Conservation (phyloP, 305 asterid genomes). For the Solanum chacoense region DNA sequence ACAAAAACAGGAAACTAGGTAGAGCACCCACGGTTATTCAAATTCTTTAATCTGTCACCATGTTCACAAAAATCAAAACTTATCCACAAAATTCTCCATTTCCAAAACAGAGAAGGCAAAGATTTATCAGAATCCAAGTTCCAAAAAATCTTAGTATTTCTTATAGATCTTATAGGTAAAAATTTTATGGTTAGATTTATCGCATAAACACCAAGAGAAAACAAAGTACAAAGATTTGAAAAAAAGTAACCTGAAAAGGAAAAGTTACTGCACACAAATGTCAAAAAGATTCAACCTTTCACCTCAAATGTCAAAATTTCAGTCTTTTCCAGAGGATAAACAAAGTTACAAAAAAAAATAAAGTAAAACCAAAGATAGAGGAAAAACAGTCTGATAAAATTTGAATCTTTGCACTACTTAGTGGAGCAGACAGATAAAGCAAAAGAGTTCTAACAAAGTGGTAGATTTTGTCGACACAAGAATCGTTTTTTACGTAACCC, state of each 20-base stretch:
- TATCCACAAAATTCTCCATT: not conserved
- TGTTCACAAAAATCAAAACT: not conserved
- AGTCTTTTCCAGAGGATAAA: not conserved
- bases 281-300: not conserved
- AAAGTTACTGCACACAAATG: not conserved
- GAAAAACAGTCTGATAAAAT: not conserved
- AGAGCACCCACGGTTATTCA: not conserved
- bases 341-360: not conserved
- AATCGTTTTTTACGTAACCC: not conserved
- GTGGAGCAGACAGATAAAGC: not conserved
- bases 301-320: not conserved
- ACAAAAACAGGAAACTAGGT: constrained; percentile 35
- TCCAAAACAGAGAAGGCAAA: not conserved
- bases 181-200: not conserved
- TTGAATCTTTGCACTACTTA: not conserved
- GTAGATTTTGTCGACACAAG: not conserved
- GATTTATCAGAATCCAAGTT: not conserved
- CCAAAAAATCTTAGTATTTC: not conserved
- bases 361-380: not conserved
- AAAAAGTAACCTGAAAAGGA: not conserved
- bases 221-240: not conserved
- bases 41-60: not conserved
- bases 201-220: not conserved
- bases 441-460: not conserved
- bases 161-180: not conserved